A percentile compares a stretch with the other conserved stretches of the same genome.
These are phyloP conservation scores for Didymella pinodella DNA, from an alignment of 2,329 filamentous ascomycete genomes.

Conservation along the genomic window DNA sequence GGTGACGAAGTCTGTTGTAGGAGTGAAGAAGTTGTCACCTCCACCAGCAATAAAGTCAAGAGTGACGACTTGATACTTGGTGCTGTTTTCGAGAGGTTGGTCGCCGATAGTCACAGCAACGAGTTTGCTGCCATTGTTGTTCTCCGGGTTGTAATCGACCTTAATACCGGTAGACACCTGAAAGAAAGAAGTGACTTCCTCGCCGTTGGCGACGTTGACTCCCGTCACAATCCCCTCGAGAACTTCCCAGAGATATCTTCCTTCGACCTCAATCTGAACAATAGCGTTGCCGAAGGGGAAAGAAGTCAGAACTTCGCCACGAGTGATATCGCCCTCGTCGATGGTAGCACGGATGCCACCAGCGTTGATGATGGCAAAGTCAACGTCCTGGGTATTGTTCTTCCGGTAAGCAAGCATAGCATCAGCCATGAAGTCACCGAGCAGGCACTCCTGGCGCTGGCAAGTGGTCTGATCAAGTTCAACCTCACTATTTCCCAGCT, in stretches of 20 bases:
- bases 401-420: constrained; percentile 69
- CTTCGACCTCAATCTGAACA: constrained; percentile 64
- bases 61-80: constrained; percentile 66
- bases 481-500: constrained; percentile 63
- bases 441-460: constrained; percentile 64
- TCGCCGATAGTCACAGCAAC: constrained; percentile 62
- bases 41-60: constrained; percentile 67
- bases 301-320: constrained; percentile 68
- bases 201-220: constrained; percentile 63
- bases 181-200: constrained; percentile 65
- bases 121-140: constrained; percentile 60
- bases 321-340: constrained; percentile 67
- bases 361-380: constrained; percentile 69
- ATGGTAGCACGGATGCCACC: constrained; percentile 71
- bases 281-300: constrained; percentile 73
- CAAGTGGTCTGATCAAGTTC: constrained; percentile 68
- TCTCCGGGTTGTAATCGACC: constrained; percentile 65
- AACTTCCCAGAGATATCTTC: constrained; percentile 63
- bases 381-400: constrained; percentile 57
- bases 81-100: constrained; percentile 56
- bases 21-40: constrained; percentile 67
- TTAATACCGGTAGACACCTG: constrained; percentile 67
- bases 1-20: constrained; percentile 53
- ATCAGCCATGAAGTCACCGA: constrained; percentile 55
- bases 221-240: constrained; percentile 67